Evolutionary conservation across 2,329 filamentous ascomycete species (phyloP), one percentile per base, ranked within the genome.

Genomic region (Alternaria brassicae): DNA sequence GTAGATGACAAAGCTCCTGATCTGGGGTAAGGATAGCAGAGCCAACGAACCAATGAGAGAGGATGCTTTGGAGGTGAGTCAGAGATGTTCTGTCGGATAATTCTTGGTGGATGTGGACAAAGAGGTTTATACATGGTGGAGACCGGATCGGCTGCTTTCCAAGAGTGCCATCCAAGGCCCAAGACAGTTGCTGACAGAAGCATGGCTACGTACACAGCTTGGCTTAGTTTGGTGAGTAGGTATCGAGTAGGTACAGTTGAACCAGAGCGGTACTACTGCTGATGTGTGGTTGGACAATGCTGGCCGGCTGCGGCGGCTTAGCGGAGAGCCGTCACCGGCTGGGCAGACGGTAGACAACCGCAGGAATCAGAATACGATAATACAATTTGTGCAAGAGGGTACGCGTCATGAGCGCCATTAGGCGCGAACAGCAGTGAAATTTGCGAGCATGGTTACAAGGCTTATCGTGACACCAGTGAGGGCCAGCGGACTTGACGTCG

Each of bases 371-470:
- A 52, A 62, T 45, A 39, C 53, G 58, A 62, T 61, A 62, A 50
- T 57, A 56, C 21, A 40, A 49, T n/a, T 48, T 23, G 37, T 23
- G 40, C 56, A 51, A 59, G 42, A 65, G 61, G 28, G 48, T 68
- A 74, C 72, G 72, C 72, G 73, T 76, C 69, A 75, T 66, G 60
- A 52, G 59, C 53, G 56, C 56, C 41, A 50, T 51, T 34, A 61
- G 61, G 59, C 66, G 62, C 58, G 58, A 63, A 42, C 50, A 63
- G 40, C 50, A 52, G 54, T 44, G 47, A 59, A 53, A 44, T 19
- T 41, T 39, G 60, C 32, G 17, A 27, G 23, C 32, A 32, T 54
- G 25, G 48, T 53, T 36, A 17, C 13, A 41, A 37, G 60, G 59
- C 64, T 65, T 70, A 63, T 60, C 60, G 13, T 56, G 34, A 56